These are phyloP conservation scores for Leishmania mexicana DNA, from an alignment of 208 protist species.

Conservation along the genomic window DNA sequence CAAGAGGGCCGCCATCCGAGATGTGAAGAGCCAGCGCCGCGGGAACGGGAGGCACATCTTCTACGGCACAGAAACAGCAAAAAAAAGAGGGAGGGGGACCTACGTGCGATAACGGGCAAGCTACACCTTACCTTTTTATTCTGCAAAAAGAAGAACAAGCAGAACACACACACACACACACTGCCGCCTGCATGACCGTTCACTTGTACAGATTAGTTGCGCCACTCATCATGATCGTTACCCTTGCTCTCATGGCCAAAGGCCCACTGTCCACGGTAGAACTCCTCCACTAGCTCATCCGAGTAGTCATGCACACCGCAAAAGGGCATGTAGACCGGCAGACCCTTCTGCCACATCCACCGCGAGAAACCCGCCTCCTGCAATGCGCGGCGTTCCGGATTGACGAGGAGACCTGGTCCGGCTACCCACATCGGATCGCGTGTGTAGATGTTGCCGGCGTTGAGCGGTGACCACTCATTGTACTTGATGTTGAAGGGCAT, in stretches of 20 bases:
- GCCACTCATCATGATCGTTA: slow-evolving; percentile 92
- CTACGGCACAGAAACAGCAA: background rate
- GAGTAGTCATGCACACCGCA: slow-evolving; percentile 87
- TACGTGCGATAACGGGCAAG: background rate
- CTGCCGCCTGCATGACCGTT: background rate
- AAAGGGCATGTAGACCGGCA: slow-evolving; percentile 88
- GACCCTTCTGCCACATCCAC: slow-evolving; percentile 85
- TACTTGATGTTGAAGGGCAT: slow-evolving; percentile 90
- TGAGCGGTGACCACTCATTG: slow-evolving; percentile 72
- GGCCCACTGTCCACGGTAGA: slow-evolving; percentile 89
- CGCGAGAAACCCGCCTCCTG: slow-evolving; percentile 88
- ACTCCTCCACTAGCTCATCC: slow-evolving; percentile 92
- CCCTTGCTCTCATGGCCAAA: slow-evolving; percentile 85
- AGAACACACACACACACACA: background rate
- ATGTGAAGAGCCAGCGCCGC: background rate
- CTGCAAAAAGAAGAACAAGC: background rate
- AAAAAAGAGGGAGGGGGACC: background rate
- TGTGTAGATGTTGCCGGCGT: slow-evolving; percentile 61
- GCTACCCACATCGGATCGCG: slow-evolving; percentile 88
- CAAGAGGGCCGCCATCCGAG: background rate
- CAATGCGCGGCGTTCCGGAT: slow-evolving; percentile 75
- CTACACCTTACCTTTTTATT: background rate
- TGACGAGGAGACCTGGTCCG: slow-evolving; percentile 66
- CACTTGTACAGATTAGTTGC: slow-evolving; percentile 41
- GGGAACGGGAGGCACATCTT: background rate